These are phyloP conservation scores for Ganoderma lingzhi DNA, from an alignment of 1,284 basidiomycete species.

Conservation along the genomic window DNA sequence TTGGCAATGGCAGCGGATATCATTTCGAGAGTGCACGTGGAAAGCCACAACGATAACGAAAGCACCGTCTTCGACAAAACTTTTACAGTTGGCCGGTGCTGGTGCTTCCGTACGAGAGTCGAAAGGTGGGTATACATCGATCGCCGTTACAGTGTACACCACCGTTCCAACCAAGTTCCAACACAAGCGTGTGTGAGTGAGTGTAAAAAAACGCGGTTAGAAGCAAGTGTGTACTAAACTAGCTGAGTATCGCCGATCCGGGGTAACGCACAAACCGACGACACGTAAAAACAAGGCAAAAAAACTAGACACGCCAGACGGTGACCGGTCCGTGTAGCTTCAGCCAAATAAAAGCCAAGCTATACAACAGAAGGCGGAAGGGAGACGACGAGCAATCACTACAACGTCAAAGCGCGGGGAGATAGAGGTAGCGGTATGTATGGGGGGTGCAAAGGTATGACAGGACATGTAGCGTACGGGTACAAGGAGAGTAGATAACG, in stretches of 20 bases:
- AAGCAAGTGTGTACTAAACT: neutral
- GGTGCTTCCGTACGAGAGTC: neutral
- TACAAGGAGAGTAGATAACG: slow-evolving; percentile 26
- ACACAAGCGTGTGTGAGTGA: neutral
- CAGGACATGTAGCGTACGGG: slow-evolving; percentile 21
- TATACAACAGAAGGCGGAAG: slow-evolving; percentile 5
- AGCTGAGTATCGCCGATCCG: neutral
- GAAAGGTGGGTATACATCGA: neutral
- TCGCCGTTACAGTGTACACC: neutral
- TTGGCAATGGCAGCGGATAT: neutral
- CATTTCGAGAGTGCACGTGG: no score
- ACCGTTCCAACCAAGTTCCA: neutral
- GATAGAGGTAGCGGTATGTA: slow-evolving; percentile 15
- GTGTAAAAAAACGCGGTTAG: neutral
- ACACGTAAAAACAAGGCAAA: neutral
- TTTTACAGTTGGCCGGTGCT: neutral
- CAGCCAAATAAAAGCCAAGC: slow-evolving; percentile 6
- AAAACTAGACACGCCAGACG: slow-evolving; percentile 5
- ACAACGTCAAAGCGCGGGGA: slow-evolving; percentile 17
- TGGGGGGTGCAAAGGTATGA: neutral
- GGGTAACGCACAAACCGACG: slow-evolving; percentile 1
- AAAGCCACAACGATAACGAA: neutral
- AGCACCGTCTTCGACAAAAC: neutral
- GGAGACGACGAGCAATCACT: slow-evolving; percentile 24
- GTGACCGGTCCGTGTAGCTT: slow-evolving; percentile 15